Base-by-base conservation (phyloP, 257 asterid species). In the Lycium barbarum region DNA sequence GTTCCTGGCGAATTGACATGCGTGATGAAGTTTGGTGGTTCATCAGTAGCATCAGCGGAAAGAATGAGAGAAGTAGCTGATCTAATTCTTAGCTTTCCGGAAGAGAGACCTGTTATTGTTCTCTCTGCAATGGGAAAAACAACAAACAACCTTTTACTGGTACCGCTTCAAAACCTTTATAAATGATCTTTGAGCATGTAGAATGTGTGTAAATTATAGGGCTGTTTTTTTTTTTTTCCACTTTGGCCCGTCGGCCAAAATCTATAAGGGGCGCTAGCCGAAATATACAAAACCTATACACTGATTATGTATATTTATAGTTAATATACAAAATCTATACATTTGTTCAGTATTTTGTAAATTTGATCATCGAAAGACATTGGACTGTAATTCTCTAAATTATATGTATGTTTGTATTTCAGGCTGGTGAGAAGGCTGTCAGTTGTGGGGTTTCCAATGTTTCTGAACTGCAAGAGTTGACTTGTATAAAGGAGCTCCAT, bases 361-460 rank as follows among this genome's bases (percentile, higher is more conserved):
- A 40, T 40, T 40, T 3, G 45, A 40, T 40, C 45, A 0, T 6
- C 5, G 45, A 6, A 40, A 40, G 3, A 40, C 45, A 40, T 40
- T 40, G 45, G 45, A 40, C 45, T 40, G 45, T 40, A 40, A 40
- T 40, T 40, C 45, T 40, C 45, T 40, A 40, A 40, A 40, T 40
- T 10, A 15, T 81, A 15, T 68, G 9, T 65, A 20, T 79, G 53
- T 38, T 53, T 78, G 45, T 67, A 54, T 57, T 59, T 66, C 84
- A 95, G 98, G 98, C 97, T 71, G 98, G 98, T 84, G 98, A 95
- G 86, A 95, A 92, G 87, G 96, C 98, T 54, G 94, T 91, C 58
- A 89, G 84, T 45, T 95, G 98, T 86, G 97, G 98, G 83, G 95
- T 91, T 85, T 85, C 94, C 66, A 91, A 94, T 79, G 97, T 94